A percentile compares a stretch with the other conserved stretches of the same genome.
phyloP scores from a whole-genome alignment of 148 eudicot genomes.

The Silene conica region DNA sequence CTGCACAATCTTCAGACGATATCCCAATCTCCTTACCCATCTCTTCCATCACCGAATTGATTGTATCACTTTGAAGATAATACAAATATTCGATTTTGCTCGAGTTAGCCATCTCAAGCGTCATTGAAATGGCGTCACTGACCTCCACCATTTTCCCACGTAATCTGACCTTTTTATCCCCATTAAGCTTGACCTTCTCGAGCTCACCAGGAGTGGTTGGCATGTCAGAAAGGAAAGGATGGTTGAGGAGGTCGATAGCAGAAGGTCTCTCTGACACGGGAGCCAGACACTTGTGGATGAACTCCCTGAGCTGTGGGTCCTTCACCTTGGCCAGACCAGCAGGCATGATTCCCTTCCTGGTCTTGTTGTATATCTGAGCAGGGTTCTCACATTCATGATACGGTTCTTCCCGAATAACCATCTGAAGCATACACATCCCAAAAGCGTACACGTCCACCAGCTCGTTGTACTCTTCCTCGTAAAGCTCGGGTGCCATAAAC shows the following conservation, averaged over 20 bases:
- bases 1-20: constrained; percentile 3
- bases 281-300: constrained; percentile 62
- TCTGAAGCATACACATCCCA: constrained; percentile 28
- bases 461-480: constrained; percentile 25
- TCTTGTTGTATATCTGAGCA: constrained; percentile 18
- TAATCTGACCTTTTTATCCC: constrained; percentile 3
- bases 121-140: constrained; percentile 11
- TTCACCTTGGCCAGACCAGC: constrained; percentile 46
- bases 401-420: constrained; percentile 19
- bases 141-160: constrained; percentile 12
- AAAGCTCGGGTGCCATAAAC: constrained; percentile 34
- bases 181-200: background rate
- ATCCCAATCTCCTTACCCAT: constrained; percentile 18
- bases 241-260: constrained; percentile 48
- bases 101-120: background rate
- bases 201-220: background rate
- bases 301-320: constrained; percentile 46
- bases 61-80: constrained; percentile 10
- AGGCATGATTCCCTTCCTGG: constrained; percentile 39
- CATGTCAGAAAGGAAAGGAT: constrained; percentile 41
- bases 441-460: constrained; percentile 29
- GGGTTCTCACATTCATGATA: constrained; percentile 24
- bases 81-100: constrained; percentile 6
- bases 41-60: constrained; percentile 8
- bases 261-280: constrained; percentile 43